Conservation (phyloP, 352 stramenopile genomes). For the Phytophthora tubulina region DNA sequence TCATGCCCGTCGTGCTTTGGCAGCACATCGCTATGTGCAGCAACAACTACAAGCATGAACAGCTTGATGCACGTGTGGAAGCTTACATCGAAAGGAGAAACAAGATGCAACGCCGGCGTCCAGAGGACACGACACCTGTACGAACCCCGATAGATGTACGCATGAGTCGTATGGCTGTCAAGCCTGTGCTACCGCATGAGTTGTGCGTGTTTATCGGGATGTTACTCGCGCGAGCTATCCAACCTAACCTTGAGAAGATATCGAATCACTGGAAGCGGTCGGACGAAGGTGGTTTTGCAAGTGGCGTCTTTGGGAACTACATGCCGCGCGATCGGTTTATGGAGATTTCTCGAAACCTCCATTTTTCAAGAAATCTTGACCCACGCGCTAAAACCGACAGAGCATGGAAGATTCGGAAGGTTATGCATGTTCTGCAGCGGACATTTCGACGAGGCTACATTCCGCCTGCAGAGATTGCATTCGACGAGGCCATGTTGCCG, state of each 20-base stretch:
- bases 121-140: no score
- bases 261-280: conserved; percentile 1
- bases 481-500: conserved; percentile 7
- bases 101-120: neutral
- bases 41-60: conserved; percentile 13
- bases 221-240: neutral
- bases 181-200: conserved; percentile 4
- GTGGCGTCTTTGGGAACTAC: neutral
- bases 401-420: conserved; percentile 4
- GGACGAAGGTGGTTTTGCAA: neutral
- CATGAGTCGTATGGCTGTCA: conserved; percentile 2
- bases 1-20: conserved; percentile 15
- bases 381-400: conserved; percentile 2
- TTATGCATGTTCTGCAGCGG: neutral
- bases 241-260: neutral
- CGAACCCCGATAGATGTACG: neutral
- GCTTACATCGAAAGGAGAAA: conserved; percentile 1
- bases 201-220: neutral
- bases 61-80: conserved; percentile 2
- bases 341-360: conserved; percentile 3
- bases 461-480: neutral
- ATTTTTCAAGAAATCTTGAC: conserved; percentile 5
- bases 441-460: neutral
- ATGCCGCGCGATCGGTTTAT: conserved; percentile 4
- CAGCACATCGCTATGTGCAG: conserved; percentile 11